Evolutionary conservation across 257 asterid genomes (phyloP).

Genomic region (Linaria vulgaris): DNA sequence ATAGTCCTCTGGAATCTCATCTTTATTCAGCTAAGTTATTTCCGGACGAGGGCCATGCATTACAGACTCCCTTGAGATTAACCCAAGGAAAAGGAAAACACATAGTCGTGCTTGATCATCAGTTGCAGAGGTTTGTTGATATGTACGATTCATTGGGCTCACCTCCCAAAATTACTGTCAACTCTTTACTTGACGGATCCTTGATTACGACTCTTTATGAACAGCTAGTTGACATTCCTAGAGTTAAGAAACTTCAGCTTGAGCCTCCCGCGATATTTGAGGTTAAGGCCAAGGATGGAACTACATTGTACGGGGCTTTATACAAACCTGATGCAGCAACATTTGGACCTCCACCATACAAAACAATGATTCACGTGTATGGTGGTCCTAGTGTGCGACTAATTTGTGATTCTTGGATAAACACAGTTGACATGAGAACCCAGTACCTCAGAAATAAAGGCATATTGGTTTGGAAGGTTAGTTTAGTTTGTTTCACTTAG

Average conservation of each 20-base stretch:
- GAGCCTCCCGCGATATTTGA: slow-evolving; percentile 65
- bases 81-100: slow-evolving; percentile 83
- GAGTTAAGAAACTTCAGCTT: slow-evolving; percentile 53
- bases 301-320: slow-evolving; percentile 67
- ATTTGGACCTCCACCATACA: slow-evolving; percentile 93
- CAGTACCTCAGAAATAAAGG: slow-evolving; percentile 85
- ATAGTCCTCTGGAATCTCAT: slow-evolving; percentile 83
- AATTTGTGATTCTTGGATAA: slow-evolving; percentile 76
- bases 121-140: slow-evolving; percentile 75
- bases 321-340: slow-evolving; percentile 70
- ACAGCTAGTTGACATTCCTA: slow-evolving; percentile 49
- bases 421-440: slow-evolving; percentile 94
- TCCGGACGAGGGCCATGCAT: slow-evolving; percentile 37
- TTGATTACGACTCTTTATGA: slow-evolving; percentile 57
- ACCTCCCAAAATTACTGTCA: slow-evolving; percentile 68
- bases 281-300: slow-evolving; percentile 74
- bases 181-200: slow-evolving; percentile 67
- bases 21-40: slow-evolving; percentile 60
- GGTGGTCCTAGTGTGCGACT: slow-evolving; percentile 95
- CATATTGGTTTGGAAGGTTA: slow-evolving; percentile 91
- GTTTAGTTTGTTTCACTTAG: slow-evolving; percentile 18
- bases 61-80: slow-evolving; percentile 56
- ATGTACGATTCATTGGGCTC: slow-evolving; percentile 65
- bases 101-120: slow-evolving; percentile 81
- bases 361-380: slow-evolving; percentile 87